Conservation (phyloP, 345 rosid genomes). For the Fremontodendron californicum region DNA sequence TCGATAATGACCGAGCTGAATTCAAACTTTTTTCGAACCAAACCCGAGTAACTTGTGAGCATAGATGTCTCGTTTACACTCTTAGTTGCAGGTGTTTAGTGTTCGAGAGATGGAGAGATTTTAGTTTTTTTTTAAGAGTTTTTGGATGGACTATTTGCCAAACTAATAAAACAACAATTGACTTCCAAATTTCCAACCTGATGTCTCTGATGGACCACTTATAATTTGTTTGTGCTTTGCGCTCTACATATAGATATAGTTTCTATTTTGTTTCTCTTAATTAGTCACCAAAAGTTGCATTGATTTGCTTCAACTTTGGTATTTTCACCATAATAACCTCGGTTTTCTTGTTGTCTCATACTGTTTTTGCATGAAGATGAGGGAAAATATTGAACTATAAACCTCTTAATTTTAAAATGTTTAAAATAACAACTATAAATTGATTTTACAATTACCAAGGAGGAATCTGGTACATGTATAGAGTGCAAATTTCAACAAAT, state of each 20-base stretch:
- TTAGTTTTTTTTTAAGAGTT: no score
- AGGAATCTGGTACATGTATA: not conserved
- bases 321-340: no score
- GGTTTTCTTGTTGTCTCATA: not conserved
- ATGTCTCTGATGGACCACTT: not conserved
- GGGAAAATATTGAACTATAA: not conserved
- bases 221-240: not conserved
- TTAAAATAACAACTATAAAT: no score
- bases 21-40: no score
- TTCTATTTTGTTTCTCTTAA: not conserved
- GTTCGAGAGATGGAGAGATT: no score
- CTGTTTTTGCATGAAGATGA: not conserved
- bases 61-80: no score
- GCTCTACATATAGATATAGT: not conserved
- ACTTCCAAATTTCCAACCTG: not conserved
- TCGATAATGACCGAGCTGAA: no score
- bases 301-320: slow-evolving; percentile 14
- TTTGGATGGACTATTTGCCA: not conserved
- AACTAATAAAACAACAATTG: not conserved
- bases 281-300: not conserved
- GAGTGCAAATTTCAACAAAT: not conserved
- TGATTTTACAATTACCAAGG: not conserved
- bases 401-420: not conserved
- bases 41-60: no score
- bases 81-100: not conserved